Conservation (phyloP, 2,329 filamentous ascomycete genomes). For the Knufia petricola region DNA sequence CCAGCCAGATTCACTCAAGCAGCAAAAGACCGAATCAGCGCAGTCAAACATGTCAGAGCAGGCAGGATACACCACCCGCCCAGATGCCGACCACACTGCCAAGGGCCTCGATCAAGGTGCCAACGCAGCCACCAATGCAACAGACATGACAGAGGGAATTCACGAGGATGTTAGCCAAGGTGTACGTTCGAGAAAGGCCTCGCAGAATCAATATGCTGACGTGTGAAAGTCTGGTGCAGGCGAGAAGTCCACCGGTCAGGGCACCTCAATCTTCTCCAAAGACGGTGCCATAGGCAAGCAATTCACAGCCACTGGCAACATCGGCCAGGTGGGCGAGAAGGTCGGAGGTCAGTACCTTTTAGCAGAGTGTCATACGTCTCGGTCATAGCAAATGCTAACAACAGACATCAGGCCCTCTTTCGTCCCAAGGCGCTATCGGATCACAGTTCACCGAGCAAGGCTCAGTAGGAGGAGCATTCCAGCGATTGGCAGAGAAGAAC, state of each 20-base stretch:
- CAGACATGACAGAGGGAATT: slow-evolving; percentile 4
- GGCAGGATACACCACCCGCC: not conserved
- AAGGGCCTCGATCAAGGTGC: not conserved
- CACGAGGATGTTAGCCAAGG: slow-evolving; percentile 1
- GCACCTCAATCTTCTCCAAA: slow-evolving; percentile 3
- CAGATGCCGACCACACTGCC: not conserved
- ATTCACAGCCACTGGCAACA: slow-evolving; percentile 6
- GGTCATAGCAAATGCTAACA: no score
- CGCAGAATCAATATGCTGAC: not conserved
- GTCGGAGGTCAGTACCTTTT: slow-evolving; percentile 15
- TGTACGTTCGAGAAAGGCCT: not conserved
- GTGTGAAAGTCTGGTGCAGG: not conserved
- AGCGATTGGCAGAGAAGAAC: slow-evolving; percentile 11
- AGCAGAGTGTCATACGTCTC: slow-evolving; percentile 1
- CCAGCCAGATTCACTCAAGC: not conserved
- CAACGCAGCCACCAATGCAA: not conserved
- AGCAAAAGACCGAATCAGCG: not conserved
- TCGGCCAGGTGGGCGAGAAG: slow-evolving; percentile 11
- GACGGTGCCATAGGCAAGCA: not conserved
- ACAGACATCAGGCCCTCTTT: no score
- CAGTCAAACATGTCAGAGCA: not conserved
- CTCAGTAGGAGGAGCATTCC: slow-evolving; percentile 13
- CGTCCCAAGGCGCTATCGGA: slow-evolving; percentile 5
- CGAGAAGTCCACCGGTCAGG: not conserved
- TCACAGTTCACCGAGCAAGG: slow-evolving; percentile 16